phyloP scores from a whole-genome alignment of 108 stramenopile species.

The Fistulifera solaris region DNA sequence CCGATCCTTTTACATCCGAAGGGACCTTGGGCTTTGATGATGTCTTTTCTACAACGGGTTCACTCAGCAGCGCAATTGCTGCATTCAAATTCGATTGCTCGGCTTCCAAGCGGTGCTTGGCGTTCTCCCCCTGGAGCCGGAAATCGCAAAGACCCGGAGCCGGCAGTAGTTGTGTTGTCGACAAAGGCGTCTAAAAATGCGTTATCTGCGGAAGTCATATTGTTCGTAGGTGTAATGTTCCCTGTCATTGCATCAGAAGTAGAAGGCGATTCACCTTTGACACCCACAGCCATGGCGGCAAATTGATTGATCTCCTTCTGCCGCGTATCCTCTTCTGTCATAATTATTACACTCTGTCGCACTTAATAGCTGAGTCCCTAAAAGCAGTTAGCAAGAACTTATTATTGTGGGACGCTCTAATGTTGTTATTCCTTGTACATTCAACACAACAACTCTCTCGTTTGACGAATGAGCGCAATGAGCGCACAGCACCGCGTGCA shows the following conservation, averaged over 20 bases:
- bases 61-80: conserved; percentile 24
- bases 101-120: not conserved
- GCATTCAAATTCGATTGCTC: conserved; percentile 35
- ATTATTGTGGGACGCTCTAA: too few relatives aligned
- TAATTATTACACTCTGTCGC: not conserved
- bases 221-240: conserved; percentile 2
- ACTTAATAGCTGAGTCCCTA: too few relatives aligned
- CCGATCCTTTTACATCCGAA: not conserved
- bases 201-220: conserved; percentile 8
- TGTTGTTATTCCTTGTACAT: too few relatives aligned
- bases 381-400: too few relatives aligned
- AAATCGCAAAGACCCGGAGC: not conserved
- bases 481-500: too few relatives aligned
- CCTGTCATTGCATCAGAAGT: not conserved
- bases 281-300: conserved; percentile 39
- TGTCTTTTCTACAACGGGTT: not conserved
- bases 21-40: not conserved
- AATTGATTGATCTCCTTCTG: conserved; percentile 40
- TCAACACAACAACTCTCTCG: too few relatives aligned
- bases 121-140: too few relatives aligned
- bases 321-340: conserved; percentile 23
- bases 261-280: not conserved
- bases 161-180: not conserved
- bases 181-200: not conserved
- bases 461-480: too few relatives aligned